Evolutionary conservation across 192 early-diverging fungal genomes (phyloP), one percentile per base, ranked within the genome.

Genomic region (Haplosporangium gracile): DNA sequence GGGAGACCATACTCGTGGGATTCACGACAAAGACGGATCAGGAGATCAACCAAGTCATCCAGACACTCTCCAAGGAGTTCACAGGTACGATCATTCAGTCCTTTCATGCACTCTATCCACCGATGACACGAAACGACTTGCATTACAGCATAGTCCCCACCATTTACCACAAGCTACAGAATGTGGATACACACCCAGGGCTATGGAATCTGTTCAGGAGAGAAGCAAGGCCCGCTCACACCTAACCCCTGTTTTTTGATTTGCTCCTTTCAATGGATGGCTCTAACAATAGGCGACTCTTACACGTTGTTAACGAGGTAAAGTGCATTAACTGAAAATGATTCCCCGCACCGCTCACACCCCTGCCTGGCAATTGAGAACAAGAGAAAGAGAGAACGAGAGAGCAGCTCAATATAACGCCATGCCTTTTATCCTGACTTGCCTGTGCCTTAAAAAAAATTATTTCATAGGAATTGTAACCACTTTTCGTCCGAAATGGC

Each of bases 401-500:
- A 34, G 45, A 63, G 78, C 45, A 4, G 73, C 80, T 81, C 68
- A 57, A 51, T 29, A 34, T 26, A 13, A 47, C 26, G 43, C 43
- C 22, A 45, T 15, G 11, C 3, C 45, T 40, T 29, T 74, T 36
- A 22, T n/a, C 47, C 3, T 49, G 29, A 36, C 29, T 69, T 70
- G 18, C 45, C 7, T 39, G 15, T 70, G 2, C 34, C 18, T 20
- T 34, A 29, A 71, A 36, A 32, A 32, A 49, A 63, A 49, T 1
- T 10, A 4, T 34, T 36, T 26, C 22, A 3, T 72, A 86, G 84
- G 72, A 86, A 86, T 68, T 86, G 84, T 55, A 86, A 86, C 32
- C 84, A 86, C 68, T 86, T 86, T 74, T 86, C 84, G n/a, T 72
- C 84, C 4, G 84, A 86, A 26, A 77, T 86, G 84, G 84, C 84